Percentiles rank a stretch among this genome's conserved stretches.
These are phyloP conservation scores for Stenocarpella maydis DNA, from an alignment of 2,329 filamentous ascomycete genomes.

Conservation along the genomic window DNA sequence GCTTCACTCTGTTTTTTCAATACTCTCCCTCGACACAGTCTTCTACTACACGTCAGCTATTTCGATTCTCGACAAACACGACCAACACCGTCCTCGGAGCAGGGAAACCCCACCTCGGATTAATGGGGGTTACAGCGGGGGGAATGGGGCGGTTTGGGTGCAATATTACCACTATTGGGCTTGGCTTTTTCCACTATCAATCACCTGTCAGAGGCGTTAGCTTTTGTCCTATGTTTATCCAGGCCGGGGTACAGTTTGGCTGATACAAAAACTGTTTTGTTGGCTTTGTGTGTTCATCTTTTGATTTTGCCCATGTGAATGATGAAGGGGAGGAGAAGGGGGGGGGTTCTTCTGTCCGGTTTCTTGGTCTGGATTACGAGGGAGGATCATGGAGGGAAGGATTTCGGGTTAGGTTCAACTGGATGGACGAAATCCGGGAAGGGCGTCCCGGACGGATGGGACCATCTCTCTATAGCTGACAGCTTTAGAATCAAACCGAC, in stretches of 20 bases:
- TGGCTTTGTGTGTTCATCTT: constrained; percentile 17
- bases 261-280: constrained; percentile 33
- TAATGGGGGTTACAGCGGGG: constrained; percentile 23
- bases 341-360: neutral
- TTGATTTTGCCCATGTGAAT: constrained; percentile 26
- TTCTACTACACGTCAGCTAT: constrained; percentile 17
- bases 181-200: constrained; percentile 10
- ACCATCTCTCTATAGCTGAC: constrained; percentile 17
- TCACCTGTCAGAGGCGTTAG: constrained; percentile 29
- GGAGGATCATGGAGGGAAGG: constrained; percentile 4
- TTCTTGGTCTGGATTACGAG: neutral
- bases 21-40: constrained; percentile 26
- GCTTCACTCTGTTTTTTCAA: constrained; percentile 21
- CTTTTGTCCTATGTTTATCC: constrained; percentile 12
- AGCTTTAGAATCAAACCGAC: constrained; percentile 25
- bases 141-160: constrained; percentile 1
- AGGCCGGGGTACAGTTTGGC: constrained; percentile 25
- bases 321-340: constrained; percentile 7
- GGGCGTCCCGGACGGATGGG: constrained; percentile 11
- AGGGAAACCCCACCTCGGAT: neutral
- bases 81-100: constrained; percentile 12
- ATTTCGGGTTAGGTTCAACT: neutral
- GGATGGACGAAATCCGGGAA: constrained; percentile 22
- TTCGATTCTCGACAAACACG: constrained; percentile 32
- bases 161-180: constrained; percentile 33